Base-by-base conservation (phyloP, 139 green algal species). In the Picochlorum sp. region DNA sequence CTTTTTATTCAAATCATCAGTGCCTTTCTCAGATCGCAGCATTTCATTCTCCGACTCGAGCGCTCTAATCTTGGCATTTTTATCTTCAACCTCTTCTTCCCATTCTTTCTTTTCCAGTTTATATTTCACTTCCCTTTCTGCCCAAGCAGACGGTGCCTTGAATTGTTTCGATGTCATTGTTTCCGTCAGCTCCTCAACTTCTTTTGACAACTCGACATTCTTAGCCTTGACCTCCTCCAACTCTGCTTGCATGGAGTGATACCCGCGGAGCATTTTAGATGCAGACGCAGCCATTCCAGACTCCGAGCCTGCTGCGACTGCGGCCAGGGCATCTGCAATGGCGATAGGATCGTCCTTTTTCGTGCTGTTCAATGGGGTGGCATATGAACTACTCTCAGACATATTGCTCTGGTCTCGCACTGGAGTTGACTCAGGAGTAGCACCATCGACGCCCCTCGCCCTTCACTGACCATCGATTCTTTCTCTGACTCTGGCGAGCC, bases 101-200 rank as follows among this genome's bases (percentile, higher is more conserved):
- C 78, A 84, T 13, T 49, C 61, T 38, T 70, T 62, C 57, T 75
- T 76, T n/a, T 85, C 79, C 28, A 62, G 65, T 62, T 79, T 79
- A 61, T 85, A 84, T 78, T 79, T 79, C 30, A 83, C 65, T 63
- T 85, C 79, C 13, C 79, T 72, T 50, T 85, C 79, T 38, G 79
- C 79, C 79, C 79, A 85, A 2, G 79, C 79, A 5, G 47, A 69
- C 21, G 79, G 79, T 10, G 79, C 65, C 58, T 81, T 81, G 73
- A 85, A 85, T 44, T 49, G 76, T 49, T 85, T 82, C 58, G 65
- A 76, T 56, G 79, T 80, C 61, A 85, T 77, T 4, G 68, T 82
- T 57, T 77, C 66, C 21, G 71, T 81, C 45, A 85, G 65, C 45
- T 78, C 59, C 1, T 76, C 65, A 45, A 85, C 61, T 65, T 81